phyloP scores from a whole-genome alignment of 495 filamentous ascomycete species.

The Penicillium bovifimosum region DNA sequence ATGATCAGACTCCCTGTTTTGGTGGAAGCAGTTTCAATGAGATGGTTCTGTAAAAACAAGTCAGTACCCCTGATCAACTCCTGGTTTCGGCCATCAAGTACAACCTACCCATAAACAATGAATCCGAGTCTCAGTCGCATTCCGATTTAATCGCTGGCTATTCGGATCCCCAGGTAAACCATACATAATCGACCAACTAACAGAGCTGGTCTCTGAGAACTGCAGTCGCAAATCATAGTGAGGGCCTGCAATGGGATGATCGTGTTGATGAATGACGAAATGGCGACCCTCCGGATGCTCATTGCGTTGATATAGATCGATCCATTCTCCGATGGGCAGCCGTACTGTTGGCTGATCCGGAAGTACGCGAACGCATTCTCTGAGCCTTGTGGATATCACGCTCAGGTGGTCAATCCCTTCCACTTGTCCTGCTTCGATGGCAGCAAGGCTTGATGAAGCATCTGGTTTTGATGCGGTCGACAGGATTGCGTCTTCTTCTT shows the following conservation, averaged over 20 bases:
- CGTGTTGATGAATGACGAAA: slow-evolving; percentile 65
- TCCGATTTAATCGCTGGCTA: slow-evolving; percentile 49
- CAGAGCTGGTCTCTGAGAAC: slow-evolving; percentile 57
- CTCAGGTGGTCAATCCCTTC: slow-evolving; percentile 48
- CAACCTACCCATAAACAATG: slow-evolving; percentile 58
- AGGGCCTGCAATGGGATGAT: slow-evolving; percentile 59
- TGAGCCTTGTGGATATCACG: slow-evolving; percentile 45
- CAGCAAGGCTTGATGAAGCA: slow-evolving; percentile 28
- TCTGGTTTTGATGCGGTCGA: background rate
- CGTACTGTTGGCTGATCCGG: slow-evolving; percentile 20
- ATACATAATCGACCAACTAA: slow-evolving; percentile 63
- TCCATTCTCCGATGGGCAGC: slow-evolving; percentile 43
- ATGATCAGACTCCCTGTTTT: slow-evolving; percentile 60
- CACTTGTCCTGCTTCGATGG: slow-evolving; percentile 54
- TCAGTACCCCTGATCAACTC: background rate
- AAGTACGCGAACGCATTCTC: slow-evolving; percentile 11
- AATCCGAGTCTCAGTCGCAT: slow-evolving; percentile 63
- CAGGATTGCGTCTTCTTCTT: background rate
- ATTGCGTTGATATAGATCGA: slow-evolving; percentile 48
- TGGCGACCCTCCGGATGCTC: slow-evolving; percentile 46
- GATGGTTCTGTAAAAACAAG: slow-evolving; percentile 48
- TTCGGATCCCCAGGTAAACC: slow-evolving; percentile 61
- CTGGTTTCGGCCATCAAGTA: background rate
- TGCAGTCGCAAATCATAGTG: slow-evolving; percentile 65
- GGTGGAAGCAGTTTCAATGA: slow-evolving; percentile 57